These are phyloP conservation scores for Geranomyces variabilis DNA, from an alignment of 192 early-diverging fungal genomes.

Conservation along the genomic window DNA sequence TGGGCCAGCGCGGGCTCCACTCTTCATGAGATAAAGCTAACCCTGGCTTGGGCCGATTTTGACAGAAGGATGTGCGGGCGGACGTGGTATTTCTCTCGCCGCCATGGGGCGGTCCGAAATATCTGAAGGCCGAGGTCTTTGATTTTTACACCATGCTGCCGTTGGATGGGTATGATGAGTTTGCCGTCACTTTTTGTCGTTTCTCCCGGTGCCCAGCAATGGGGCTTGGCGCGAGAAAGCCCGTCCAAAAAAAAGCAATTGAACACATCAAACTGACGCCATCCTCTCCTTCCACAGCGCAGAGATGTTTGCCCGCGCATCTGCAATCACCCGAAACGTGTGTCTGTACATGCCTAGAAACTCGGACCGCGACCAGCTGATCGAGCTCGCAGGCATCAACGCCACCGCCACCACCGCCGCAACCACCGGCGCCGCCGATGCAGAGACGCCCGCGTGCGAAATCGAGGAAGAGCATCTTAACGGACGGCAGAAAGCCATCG, in stretches of 20 bases:
- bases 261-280: too few species aligned
- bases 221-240: background rate
- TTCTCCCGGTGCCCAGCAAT: too few species aligned
- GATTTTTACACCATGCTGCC: slow-evolving; percentile 76
- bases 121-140: slow-evolving; percentile 60
- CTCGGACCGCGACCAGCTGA: slow-evolving; percentile 55
- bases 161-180: slow-evolving; percentile 63
- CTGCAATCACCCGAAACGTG: slow-evolving; percentile 75
- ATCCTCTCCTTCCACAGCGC: slow-evolving; percentile 33
- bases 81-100: slow-evolving; percentile 93
- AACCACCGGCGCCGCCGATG: too few species aligned
- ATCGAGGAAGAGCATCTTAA: slow-evolving; percentile 77
- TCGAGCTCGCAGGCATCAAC: background rate
- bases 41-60: too few species aligned
- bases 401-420: background rate
- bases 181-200: too few species aligned
- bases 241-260: too few species aligned
- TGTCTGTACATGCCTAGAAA: slow-evolving; percentile 87
- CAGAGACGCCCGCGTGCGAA: slow-evolving; percentile 59
- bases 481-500: slow-evolving; percentile 68
- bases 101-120: slow-evolving; percentile 93
- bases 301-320: slow-evolving; percentile 66
- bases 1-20: slow-evolving; percentile 15
- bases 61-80: slow-evolving; percentile 48
- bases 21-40: background rate